Conservation (phyloP, 192 early-diverging fungal genomes). For the Coemansia sp. region DNA sequence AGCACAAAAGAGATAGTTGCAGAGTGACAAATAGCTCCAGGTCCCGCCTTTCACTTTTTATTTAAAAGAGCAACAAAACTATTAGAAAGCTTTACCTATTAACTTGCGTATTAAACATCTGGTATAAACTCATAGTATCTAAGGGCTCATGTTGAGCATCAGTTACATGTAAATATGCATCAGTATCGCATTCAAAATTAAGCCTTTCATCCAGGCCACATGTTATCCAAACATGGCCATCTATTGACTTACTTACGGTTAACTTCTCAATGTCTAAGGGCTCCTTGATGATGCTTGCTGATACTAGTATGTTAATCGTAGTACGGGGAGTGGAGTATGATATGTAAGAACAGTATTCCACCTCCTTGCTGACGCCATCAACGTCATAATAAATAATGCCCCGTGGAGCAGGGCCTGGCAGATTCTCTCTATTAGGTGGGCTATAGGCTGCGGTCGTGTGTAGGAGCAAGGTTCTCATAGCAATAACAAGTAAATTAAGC, state of each 20-base stretch:
- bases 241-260: neutral
- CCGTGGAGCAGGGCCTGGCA: neutral
- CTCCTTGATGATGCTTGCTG: neutral
- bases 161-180: neutral
- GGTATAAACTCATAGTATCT: neutral
- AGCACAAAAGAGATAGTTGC: no score
- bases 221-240: neutral
- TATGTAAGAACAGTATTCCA: neutral
- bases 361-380: neutral
- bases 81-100: neutral
- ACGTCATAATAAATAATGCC: neutral
- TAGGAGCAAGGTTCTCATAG: neutral
- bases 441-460: neutral
- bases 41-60: no score
- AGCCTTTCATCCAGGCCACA: neutral
- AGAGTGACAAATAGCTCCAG: no score
- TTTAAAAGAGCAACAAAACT: neutral
- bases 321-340: neutral
- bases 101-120: neutral
- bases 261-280: neutral
- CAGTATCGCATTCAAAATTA: neutral
- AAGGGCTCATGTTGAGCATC: neutral
- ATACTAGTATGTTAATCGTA: neutral
- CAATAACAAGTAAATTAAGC: neutral
- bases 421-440: neutral